These are phyloP conservation scores for Artemisia annua DNA, from an alignment of 129 eudicot genomes.

Conservation along the genomic window DNA sequence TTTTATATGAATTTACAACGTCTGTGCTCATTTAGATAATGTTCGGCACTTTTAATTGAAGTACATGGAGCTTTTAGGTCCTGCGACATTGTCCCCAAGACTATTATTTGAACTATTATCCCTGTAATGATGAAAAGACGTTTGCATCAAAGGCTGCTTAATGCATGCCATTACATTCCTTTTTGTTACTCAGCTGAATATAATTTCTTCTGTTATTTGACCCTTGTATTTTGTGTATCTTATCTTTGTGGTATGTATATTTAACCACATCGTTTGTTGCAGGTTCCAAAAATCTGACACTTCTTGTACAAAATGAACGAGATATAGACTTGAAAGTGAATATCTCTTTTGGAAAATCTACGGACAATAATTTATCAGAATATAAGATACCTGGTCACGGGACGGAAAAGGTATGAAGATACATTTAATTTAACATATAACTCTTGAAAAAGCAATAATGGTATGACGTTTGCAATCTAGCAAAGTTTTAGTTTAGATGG, in stretches of 20 bases:
- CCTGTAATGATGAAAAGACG: too few relatives aligned
- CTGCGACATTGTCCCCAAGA: too few relatives aligned
- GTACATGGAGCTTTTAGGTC: too few relatives aligned
- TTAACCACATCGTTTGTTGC: slow-evolving; percentile 14
- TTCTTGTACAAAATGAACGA: slow-evolving; percentile 30
- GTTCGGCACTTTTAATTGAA: too few relatives aligned
- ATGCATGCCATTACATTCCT: too few relatives aligned
- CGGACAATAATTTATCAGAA: background rate
- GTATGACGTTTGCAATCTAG: background rate
- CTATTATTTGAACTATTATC: too few relatives aligned
- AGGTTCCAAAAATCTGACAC: slow-evolving; percentile 30
- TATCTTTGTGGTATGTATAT: background rate
- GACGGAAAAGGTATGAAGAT: slow-evolving; percentile 22
- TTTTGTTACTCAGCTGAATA: background rate
- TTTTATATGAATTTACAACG: background rate
- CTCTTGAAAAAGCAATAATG: background rate
- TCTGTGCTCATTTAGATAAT: background rate
- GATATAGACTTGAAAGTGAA: slow-evolving; percentile 22
- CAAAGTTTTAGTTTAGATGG: too few relatives aligned
- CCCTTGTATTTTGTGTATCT: background rate
- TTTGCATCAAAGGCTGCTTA: too few relatives aligned
- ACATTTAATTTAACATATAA: background rate
- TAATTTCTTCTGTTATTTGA: too few relatives aligned
- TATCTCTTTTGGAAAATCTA: slow-evolving; percentile 21
- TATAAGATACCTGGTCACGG: slow-evolving; percentile 21